Base-by-base conservation (phyloP, 2,329 filamentous ascomycete genomes). In the Colletotrichum agaves region DNA sequence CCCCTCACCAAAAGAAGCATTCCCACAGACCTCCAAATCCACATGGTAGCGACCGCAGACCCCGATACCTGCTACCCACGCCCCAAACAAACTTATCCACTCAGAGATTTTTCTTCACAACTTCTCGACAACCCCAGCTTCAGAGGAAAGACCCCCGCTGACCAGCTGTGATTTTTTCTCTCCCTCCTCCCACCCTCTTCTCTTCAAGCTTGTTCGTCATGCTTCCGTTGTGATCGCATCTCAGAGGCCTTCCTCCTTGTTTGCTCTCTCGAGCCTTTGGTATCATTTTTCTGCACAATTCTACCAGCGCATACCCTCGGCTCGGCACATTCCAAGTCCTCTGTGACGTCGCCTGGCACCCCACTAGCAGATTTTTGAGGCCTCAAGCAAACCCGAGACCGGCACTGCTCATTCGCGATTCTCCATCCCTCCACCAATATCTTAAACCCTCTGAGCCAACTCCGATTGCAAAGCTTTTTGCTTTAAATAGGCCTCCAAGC, bases 341-440 rank as follows among this genome's bases (percentile, higher is more conserved):
- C 55, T 69, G 66, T 69, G 66, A 69, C 66, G 66, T 69, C 63
- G 66, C 66, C 63, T 33, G 39, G 33, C 49, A 61, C 66, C 66
- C 50, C 66, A 69, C 66, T 69, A 69, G 63, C 66, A 69, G 63
- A 67, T 65, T 68, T 68, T 68, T 68, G 65, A 68, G 61, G 55
- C 41, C 49, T 60, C 53, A 21, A 68, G 61, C 65, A 65, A 68
- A 68, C 65, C 65, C 65, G 65, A 68, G 39, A 65, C 65, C 65
- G 61, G 65, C 61, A 60, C 61, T 68, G 27, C 46, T 67, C 53
- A 19, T 50, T 65, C 53, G 61, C 65, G 65, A 55, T 55, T 43
- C 65, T 68, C 65, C 65, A 64, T 59, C 53, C 55, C 17, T n/a
- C 49, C 43, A 44, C 35, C 35, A 53, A 57, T 19, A 41, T 37